Base-by-base conservation (phyloP, 169 alveolate species). In the Theileria annulata region DNA sequence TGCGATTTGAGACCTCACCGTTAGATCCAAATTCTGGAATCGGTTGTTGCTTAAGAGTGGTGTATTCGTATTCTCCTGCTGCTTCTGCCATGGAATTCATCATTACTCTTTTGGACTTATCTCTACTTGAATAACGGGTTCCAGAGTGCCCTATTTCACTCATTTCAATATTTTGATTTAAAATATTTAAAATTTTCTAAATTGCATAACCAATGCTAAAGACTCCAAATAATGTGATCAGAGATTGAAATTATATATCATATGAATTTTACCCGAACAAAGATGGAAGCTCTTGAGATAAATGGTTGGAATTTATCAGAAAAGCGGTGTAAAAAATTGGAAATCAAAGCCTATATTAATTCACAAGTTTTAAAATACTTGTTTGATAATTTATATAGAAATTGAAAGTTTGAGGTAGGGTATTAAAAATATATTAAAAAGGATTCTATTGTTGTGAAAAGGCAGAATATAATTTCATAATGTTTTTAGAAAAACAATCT, bases 31-130 rank as follows among this genome's bases (percentile, higher is more conserved):
- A 23, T 21, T 60, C 77, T 23, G 60, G 67, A 54, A 23, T 23
- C 27, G 48, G 42, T 15, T 59, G 79, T 74, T 74, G 77, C 31
- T 23, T 73, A 0, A 70, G 81, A 17, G 71, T 30, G 56, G 27
- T 28, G 75, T 81, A 81, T 58, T 42, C 72, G 74, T 75, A 81
- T 17, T 35, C 74, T 30, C 71, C 88, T 21, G 42, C 87, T 17
- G 67, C 62, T 15, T 58, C 77, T 21, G 71, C 71, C 60, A 71
- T 27, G 33, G 87, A 60, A 33, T 9, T 67, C 27, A 31, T 31
- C 70, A 70, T 35, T 60, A 27, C 42, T 31, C 56, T 70, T 27
- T 56, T 56, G 9, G 66, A 56, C 17, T 56, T 56, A 56, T 56
- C 66, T 25, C 31, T 56, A 56, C 73, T 42, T 25, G 33, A 37